Base-by-base conservation (phyloP, 352 stramenopile species). In the Phytophthora sp. region DNA sequence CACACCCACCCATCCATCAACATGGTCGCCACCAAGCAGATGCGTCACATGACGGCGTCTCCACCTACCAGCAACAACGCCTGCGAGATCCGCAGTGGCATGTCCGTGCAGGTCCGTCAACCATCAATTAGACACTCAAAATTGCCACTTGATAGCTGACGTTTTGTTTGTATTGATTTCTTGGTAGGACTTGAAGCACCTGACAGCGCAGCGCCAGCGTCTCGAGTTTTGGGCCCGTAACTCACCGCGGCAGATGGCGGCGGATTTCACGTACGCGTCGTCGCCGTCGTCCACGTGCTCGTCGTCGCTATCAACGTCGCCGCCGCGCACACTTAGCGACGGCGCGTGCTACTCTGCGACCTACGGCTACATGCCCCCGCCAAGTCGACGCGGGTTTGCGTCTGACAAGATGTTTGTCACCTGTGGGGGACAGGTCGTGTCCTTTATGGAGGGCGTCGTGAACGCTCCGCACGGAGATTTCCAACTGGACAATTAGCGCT, bases 401-500 rank as follows among this genome's bases (percentile, higher is more conserved):
- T 71, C 66, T 11, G 80, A 89, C 57, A 85, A 83, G 52, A 90
- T 93, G 77, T 91, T 92, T 50, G 74, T 94, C n/a, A 94, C 86
- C 23, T 91, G 71, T 33, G 82, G 86, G 20, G 86, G 86, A 1
- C 86, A 94, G 51, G 75, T 93, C 30, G 82, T 94, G 52, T 90
- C 79, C 42, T 90, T 94, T 56, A 90, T 94, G 82, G 86, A 91
- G 18, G 86, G 86, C 44, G 86, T 94, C 36, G 79, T 92, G 35
- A 94, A 94, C 55, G 79, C 83, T 65, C 84, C 84, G 15, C 67
- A 75, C 30, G 76, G 82, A 45, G 84, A 89, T 50, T 81, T 70
- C 27, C 36, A 79, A 44, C 51, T 80, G 31, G 79, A 88, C 46
- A 62, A 50, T 57, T 64, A 45, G 20, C 41, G 20, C 15, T 45